phyloP scores from a whole-genome alignment of 2,329 filamentous ascomycete genomes.

The Ceratocystis albifundus region DNA sequence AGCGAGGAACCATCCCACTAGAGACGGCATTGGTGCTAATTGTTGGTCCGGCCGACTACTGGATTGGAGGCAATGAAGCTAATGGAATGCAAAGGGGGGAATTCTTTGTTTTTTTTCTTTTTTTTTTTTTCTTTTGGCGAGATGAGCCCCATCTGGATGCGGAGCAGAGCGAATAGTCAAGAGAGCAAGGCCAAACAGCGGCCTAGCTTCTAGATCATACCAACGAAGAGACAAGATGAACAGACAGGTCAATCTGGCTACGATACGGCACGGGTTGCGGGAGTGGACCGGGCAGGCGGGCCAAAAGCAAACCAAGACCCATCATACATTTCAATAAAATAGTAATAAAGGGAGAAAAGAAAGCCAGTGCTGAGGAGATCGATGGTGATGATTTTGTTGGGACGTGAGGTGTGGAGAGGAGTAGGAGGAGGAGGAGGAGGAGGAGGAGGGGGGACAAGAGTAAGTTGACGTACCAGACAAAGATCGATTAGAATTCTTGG shows the following conservation, averaged over 20 bases:
- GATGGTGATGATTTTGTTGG: slow-evolving; percentile 3
- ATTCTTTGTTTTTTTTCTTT: too few species aligned
- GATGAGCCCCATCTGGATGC: neutral
- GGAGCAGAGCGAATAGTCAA: neutral
- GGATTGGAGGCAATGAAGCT: neutral
- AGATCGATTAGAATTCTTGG: slow-evolving; percentile 16
- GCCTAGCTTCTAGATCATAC: neutral
- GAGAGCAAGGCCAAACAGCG: neutral
- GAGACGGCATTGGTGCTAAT: neutral
- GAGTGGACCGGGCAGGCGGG: neutral
- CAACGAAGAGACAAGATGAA: neutral
- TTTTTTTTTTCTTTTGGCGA: neutral
- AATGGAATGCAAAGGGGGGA: neutral
- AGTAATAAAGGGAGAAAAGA: neutral
- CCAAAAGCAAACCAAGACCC: slow-evolving; percentile 1
- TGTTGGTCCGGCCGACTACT: neutral
- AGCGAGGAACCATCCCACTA: neutral
- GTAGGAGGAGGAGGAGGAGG: too few species aligned
- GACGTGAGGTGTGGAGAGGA: neutral
- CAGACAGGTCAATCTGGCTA: neutral
- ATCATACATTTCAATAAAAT: neutral
- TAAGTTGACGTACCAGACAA: slow-evolving; percentile 19
- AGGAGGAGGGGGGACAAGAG: neutral
- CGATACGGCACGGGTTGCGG: neutral
- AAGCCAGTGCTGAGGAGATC: neutral